Evolutionary conservation across 2,329 filamentous ascomycete genomes (phyloP), one percentile per base, ranked within the genome.

Genomic region (Orbilia javanica): DNA sequence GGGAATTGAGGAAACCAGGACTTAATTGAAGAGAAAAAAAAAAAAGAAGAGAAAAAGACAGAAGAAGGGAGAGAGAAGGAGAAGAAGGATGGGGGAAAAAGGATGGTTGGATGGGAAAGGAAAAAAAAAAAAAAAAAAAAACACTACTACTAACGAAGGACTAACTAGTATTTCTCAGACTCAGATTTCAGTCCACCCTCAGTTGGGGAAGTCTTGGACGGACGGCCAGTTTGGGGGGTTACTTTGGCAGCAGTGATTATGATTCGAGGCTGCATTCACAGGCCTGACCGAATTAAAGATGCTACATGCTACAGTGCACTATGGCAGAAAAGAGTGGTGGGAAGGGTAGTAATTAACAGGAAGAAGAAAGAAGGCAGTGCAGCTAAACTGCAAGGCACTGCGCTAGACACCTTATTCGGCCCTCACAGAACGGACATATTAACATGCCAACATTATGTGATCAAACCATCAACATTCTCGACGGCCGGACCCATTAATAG

Each of bases 201-300:
- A 60, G 55, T 60, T 60, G 55, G 55, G 55, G 34, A 60, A 60
- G 55, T 60, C 55, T 60, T 60, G 55, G 55, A 60, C 42, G 42
- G 55, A 60, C 55, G 55, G 55, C 55, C 55, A 60, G 55, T 60
- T 60, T 60, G 55, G 55, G 55, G 55, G 55, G 55, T 60, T 60
- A 60, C 55, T 60, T 60, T 60, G 34, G 52, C 52, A 57, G 52
- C n/a, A 57, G 52, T 60, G 55, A 60, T 42, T 60, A 60, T 60
- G 55, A 60, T 60, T 60, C 55, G 55, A 60, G 55, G 55, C 55
- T 60, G 55, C 55, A 60, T 60, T 60, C 55, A 42, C 55, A 60
- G 55, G 55, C 55, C 55, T 60, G 55, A 18, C 55, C 55, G 55
- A 60, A 60, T 60, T 60, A 60, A 60, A 60, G 55, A 60, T 60